Conservation (phyloP, 1,139 yeast genomes). For the Hyphopichia buzzinii region DNA sequence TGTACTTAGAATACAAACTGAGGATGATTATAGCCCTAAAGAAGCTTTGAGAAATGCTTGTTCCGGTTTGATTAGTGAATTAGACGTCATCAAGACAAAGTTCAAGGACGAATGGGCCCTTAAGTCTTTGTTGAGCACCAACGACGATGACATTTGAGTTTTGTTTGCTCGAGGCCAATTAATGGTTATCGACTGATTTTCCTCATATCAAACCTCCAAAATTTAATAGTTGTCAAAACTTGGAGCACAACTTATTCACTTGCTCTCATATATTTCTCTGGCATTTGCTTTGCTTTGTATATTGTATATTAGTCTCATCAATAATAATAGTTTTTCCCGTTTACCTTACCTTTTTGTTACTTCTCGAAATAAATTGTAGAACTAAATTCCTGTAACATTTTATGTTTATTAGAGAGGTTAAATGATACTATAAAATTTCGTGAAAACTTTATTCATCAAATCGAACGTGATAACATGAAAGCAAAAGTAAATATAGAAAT, state of each 20-base stretch:
- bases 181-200: conserved; percentile 1
- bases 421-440: background rate
- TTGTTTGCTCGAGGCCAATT: conserved; percentile 4
- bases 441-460: background rate
- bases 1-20: conserved; percentile 90
- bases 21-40: conserved; percentile 88
- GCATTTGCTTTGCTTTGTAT: too few relatives aligned
- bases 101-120: conserved; percentile 93
- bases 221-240: too few relatives aligned
- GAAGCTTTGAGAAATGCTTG: conserved; percentile 92
- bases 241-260: too few relatives aligned
- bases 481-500: background rate
- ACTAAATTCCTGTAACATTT: background rate
- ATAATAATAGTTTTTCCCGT: too few relatives aligned
- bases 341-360: too few relatives aligned
- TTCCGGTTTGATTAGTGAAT: conserved; percentile 73
- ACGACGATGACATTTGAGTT: conserved; percentile 48
- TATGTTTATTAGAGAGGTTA: background rate
- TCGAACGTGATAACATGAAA: background rate
- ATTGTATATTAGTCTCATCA: too few relatives aligned
- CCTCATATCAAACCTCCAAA: too few relatives aligned
- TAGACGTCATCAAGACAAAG: conserved; percentile 69
- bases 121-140: conserved; percentile 64
- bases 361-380: too few relatives aligned
- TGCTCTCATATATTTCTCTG: too few relatives aligned